Conservation (phyloP, 305 asterid species). For the Euphrasia arctica region DNA sequence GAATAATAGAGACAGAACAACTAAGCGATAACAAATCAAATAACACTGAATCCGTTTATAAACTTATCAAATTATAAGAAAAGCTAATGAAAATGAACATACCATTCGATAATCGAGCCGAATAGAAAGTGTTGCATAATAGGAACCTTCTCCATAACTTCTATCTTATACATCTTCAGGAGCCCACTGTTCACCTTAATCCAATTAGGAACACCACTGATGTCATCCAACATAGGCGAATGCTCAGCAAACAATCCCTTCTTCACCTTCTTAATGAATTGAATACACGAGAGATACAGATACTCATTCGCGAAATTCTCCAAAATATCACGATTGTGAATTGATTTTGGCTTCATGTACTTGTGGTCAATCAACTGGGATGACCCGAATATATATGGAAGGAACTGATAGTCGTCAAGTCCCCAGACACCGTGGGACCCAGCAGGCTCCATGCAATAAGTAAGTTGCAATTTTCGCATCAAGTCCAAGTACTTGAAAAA, state of each 20-base stretch:
- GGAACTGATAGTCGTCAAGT: conserved; percentile 87
- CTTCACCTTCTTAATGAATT: conserved; percentile 78
- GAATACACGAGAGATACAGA: conserved; percentile 72
- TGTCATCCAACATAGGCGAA: conserved; percentile 94
- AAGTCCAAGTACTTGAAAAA: conserved; percentile 74
- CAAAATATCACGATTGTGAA: conserved; percentile 82
- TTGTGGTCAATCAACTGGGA: conserved; percentile 89
- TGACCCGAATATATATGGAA: conserved; percentile 84
- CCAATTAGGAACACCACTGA: conserved; percentile 88
- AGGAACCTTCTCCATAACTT: conserved; percentile 89
- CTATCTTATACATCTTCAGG: conserved; percentile 86
- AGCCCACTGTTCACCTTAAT: conserved; percentile 85
- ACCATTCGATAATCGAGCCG: conserved; percentile 87
- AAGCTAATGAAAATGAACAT: conserved; percentile 29
- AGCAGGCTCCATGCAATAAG: conserved; percentile 82
- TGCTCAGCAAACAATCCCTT: conserved; percentile 91
- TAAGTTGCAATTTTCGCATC: conserved; percentile 78
- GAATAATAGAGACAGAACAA: not conserved
- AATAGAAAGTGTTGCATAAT: conserved; percentile 93
- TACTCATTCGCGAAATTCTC: conserved; percentile 77
- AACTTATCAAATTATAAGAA: conserved; percentile 11
- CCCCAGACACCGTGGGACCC: conserved; percentile 99
- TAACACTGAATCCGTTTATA: conserved; percentile 5
- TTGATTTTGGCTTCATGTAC: conserved; percentile 92
- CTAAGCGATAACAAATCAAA: conserved; percentile 16